A percentile compares a stretch with the other conserved stretches of the same genome.
Evolutionary conservation across 2,329 filamentous ascomycete genomes (phyloP).

Genomic region (Penicillium brevicompactum): DNA sequence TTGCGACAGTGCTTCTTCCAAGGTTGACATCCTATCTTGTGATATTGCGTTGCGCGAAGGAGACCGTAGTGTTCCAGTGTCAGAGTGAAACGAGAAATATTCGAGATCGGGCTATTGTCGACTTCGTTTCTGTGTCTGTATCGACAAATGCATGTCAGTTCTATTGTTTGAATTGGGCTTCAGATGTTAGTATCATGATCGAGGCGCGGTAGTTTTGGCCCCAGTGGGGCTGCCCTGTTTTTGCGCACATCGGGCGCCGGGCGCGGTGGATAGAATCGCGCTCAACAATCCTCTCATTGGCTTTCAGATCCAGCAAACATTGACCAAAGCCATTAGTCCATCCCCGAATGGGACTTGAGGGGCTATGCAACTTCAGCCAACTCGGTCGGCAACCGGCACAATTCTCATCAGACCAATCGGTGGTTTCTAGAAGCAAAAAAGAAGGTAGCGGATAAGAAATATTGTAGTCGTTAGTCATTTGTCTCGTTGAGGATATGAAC

Average conservation of each 20-base stretch:
- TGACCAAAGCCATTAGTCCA: too few relatives aligned
- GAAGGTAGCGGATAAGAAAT: neutral
- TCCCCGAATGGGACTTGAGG: too few relatives aligned
- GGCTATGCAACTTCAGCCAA: neutral
- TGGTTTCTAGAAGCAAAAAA: neutral
- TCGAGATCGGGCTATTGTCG: too few relatives aligned
- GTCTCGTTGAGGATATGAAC: neutral
- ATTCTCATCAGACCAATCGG: neutral
- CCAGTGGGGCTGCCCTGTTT: neutral
- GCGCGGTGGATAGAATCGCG: neutral
- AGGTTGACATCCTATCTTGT: slow-evolving; percentile 4
- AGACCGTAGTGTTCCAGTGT: neutral
- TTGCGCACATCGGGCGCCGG: neutral
- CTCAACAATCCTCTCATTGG: neutral
- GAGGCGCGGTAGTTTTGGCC: neutral
- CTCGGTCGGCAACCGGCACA: neutral
- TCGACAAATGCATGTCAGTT: too few relatives aligned
- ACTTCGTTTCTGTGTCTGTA: too few relatives aligned
- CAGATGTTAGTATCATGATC: too few relatives aligned
- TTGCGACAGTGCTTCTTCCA: neutral
- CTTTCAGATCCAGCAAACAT: neutral
- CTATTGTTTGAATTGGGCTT: too few relatives aligned
- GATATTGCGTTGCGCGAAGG: neutral
- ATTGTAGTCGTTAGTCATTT: neutral
- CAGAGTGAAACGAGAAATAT: too few relatives aligned